These are phyloP conservation scores for Aspergillus sclerotioniger DNA, from an alignment of 495 filamentous ascomycete species.

Conservation along the genomic window DNA sequence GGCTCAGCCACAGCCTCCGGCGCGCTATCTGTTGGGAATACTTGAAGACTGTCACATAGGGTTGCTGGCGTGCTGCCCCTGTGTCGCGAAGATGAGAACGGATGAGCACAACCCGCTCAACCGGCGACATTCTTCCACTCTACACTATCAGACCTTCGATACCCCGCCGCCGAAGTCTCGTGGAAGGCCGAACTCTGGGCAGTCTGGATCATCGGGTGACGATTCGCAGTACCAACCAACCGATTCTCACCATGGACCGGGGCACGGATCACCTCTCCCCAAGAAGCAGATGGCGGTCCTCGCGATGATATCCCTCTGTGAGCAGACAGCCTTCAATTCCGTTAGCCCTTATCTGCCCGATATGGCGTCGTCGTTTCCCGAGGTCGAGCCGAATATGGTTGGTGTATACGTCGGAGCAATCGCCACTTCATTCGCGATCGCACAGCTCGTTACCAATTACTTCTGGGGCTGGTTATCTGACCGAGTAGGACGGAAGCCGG, in stretches of 20 bases:
- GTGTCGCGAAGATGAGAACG: constrained; percentile 26
- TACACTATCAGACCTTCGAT: constrained; percentile 93
- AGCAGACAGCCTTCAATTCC: constrained; percentile 94
- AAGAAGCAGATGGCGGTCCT: constrained; percentile 79
- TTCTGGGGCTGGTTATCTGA: constrained; percentile 94
- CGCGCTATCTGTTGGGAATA: neutral
- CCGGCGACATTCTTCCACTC: constrained; percentile 60
- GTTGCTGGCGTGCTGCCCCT: neutral
- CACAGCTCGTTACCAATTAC: constrained; percentile 88
- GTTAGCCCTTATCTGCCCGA: constrained; percentile 94
- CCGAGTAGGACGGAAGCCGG: constrained; percentile 85
- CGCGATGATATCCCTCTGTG: constrained; percentile 83
- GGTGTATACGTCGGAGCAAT: constrained; percentile 89
- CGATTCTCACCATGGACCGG: constrained; percentile 34
- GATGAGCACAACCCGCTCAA: constrained; percentile 45
- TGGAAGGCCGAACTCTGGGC: constrained; percentile 55
- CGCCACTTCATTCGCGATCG: constrained; percentile 85
- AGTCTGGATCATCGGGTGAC: constrained; percentile 42
- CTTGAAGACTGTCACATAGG: neutral
- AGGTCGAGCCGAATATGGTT: constrained; percentile 65
- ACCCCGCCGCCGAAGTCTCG: constrained; percentile 82
- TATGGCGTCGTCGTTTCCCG: constrained; percentile 84
- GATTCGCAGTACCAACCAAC: constrained; percentile 28
- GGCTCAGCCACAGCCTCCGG: neutral
- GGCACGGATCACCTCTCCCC: constrained; percentile 66